Evolutionary conservation across 345 rosid species (phyloP).

Genomic region (Citrus glauca): DNA sequence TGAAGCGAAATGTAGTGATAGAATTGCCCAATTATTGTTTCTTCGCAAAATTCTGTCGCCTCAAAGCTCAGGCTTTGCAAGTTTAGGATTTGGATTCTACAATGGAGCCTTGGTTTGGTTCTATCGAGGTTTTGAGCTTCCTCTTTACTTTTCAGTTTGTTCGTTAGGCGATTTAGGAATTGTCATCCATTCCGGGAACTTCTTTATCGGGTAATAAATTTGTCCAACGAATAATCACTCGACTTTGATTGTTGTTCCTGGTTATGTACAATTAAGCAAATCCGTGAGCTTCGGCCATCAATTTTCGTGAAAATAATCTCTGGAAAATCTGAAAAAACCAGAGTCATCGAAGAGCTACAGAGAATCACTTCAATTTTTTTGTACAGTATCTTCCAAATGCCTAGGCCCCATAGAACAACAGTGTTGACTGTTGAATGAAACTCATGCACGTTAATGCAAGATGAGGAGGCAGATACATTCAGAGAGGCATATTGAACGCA

Average conservation of each 20-base stretch:
- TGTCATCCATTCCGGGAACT: neutral
- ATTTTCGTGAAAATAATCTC: no score
- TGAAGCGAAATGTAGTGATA: conserved; percentile 47
- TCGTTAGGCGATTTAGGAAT: neutral
- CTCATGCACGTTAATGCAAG: no score
- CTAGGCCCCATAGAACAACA: no score
- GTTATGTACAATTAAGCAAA: no score
- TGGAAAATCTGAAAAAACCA: no score
- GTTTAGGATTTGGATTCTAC: conserved; percentile 42
- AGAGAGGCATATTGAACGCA: neutral
- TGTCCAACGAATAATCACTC: neutral
- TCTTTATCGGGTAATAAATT: neutral
- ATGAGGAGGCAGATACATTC: neutral
- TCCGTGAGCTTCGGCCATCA: neutral
- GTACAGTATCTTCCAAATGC: no score
- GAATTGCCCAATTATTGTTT: conserved; percentile 41
- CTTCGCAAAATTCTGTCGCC: conserved; percentile 40
- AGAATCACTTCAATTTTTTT: no score
- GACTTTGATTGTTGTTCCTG: no score
- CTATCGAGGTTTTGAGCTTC: conserved; percentile 32
- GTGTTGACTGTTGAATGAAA: no score
- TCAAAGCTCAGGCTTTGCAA: conserved; percentile 20
- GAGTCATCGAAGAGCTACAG: no score
- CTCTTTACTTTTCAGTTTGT: neutral
- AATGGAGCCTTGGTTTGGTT: conserved; percentile 34